A percentile compares a stretch with the other conserved stretches of the same genome.
These are phyloP conservation scores for Talaromyces atroroseus DNA, from an alignment of 2,329 filamentous ascomycete species.

Conservation along the genomic window DNA sequence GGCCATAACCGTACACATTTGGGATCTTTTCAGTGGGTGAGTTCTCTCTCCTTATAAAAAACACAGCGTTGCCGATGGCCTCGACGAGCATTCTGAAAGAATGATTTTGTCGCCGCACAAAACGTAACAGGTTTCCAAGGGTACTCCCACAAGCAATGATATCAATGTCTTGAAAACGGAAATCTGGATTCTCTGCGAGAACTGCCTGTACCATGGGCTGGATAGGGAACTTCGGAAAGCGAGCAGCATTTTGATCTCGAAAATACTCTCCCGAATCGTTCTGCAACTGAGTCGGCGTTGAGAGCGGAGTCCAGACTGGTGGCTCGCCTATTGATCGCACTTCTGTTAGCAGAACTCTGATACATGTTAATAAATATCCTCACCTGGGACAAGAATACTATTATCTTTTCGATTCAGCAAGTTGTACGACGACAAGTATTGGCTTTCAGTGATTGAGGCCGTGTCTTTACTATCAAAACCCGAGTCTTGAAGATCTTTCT, in stretches of 20 bases:
- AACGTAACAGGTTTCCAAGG: slow-evolving; percentile 57
- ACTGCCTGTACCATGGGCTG: slow-evolving; percentile 43
- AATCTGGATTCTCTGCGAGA: slow-evolving; percentile 33
- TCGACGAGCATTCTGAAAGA: slow-evolving; percentile 58
- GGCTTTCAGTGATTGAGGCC: slow-evolving; percentile 29
- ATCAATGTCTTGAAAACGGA: slow-evolving; percentile 40
- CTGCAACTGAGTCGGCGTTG: slow-evolving; percentile 27
- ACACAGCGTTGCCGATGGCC: slow-evolving; percentile 52
- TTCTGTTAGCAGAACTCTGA: not conserved
- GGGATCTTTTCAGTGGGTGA: slow-evolving; percentile 53
- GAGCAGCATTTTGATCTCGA: slow-evolving; percentile 38
- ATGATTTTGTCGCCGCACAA: slow-evolving; percentile 42
- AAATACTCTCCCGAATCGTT: slow-evolving; percentile 44
- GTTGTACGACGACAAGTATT: slow-evolving; percentile 49
- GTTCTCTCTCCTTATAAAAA: slow-evolving; percentile 59
- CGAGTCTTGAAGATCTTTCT: slow-evolving; percentile 12
- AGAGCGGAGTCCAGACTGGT: slow-evolving; percentile 46
- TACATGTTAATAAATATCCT: not conserved
- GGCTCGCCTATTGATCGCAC: slow-evolving; percentile 40
- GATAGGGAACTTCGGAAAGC: slow-evolving; percentile 34
- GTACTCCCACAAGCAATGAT: slow-evolving; percentile 58
- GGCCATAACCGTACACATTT: slow-evolving; percentile 56
- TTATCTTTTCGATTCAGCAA: slow-evolving; percentile 38
- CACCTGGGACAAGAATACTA: slow-evolving; percentile 45
- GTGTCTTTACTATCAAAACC: not conserved